Base-by-base conservation (phyloP, 148 eudicot species). In the Vaccinium macrocarpon region DNA sequence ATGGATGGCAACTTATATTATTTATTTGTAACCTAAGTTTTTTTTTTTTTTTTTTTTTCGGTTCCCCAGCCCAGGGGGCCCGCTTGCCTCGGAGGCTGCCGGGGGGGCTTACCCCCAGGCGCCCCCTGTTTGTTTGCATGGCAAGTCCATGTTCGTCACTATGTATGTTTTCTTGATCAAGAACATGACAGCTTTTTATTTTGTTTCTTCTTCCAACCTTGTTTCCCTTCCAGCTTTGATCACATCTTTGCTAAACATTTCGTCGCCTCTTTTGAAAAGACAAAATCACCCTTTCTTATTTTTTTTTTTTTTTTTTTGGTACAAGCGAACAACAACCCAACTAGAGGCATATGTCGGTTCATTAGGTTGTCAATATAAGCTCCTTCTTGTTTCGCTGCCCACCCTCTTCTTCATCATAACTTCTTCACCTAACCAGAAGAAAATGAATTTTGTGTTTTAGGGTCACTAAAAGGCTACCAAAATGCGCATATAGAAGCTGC, bases 91-190 rank as follows among this genome's bases (percentile, higher is more conserved):
- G 35, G 35, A 32, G 35, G 35, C 35, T 32, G 35, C 35, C 2
- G 0, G 35, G 35, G 35, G 0, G 35, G 35, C 35, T 32, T 32
- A 32, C 35, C 35, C 35, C 35, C n/a, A n/a, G n/a, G n/a, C n/a
- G n/a, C n/a, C n/a, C n/a, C n/a, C n/a, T n/a, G n/a, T n/a, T n/a
- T n/a, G n/a, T n/a, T n/a, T n/a, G n/a, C 32, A 52, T 48, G 79
- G 56, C 80, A 52, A 25, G 38, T 78, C 62, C 81, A 23, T 52
- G 81, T 52, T 78, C 81, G 21, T 52, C 61, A 78, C 59, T 50
- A 50, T 21, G 0, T 49, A 76, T 76, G 80, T 50, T 76, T 51
- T 50, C 49, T 35, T 8, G 62, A 53, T 29, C 64, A 78, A 57
- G 48, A 53, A 8, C 55, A 48, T 6, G 80, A 56, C 71, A 64